Evolutionary conservation across 2,329 filamentous ascomycete species (phyloP).

Genomic region (Aurifilum marmelostoma): DNA sequence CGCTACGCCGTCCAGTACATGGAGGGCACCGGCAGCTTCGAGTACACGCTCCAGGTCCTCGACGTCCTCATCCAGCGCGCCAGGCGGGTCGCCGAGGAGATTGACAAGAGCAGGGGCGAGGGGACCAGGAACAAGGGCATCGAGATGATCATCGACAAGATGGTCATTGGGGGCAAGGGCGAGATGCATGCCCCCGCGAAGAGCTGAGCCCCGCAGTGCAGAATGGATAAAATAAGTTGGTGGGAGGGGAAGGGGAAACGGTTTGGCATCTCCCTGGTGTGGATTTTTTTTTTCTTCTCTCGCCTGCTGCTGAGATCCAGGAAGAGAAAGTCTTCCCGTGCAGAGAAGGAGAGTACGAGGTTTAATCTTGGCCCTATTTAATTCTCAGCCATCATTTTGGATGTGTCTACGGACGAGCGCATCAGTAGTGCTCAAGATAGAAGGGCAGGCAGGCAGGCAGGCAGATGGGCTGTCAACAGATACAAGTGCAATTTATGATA

Average conservation of each 20-base stretch:
- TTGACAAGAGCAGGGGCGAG: slow-evolving; percentile 61
- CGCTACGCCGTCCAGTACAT: slow-evolving; percentile 89
- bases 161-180: slow-evolving; percentile 45
- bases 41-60: slow-evolving; percentile 75
- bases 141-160: slow-evolving; percentile 69
- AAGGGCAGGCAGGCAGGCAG: background rate
- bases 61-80: slow-evolving; percentile 66
- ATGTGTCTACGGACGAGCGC: background rate
- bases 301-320: too few species aligned
- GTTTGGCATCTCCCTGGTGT: too few species aligned
- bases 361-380: background rate
- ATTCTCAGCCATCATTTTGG: background rate
- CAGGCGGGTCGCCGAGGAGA: slow-evolving; percentile 61
- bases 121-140: slow-evolving; percentile 56
- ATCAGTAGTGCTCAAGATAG: background rate
- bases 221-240: too few species aligned
- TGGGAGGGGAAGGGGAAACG: background rate
- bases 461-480: too few species aligned
- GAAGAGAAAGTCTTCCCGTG: too few species aligned
- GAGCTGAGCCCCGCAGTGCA: slow-evolving; percentile 9
- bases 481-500: background rate
- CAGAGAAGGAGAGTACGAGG: background rate
- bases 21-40: slow-evolving; percentile 86
- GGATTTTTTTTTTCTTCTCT: too few species aligned
- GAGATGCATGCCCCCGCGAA: slow-evolving; percentile 29